Evolutionary conservation across 2,329 filamentous ascomycete genomes (phyloP), one percentile per base, ranked within the genome.

Genomic region (Sporothrix inflata): DNA sequence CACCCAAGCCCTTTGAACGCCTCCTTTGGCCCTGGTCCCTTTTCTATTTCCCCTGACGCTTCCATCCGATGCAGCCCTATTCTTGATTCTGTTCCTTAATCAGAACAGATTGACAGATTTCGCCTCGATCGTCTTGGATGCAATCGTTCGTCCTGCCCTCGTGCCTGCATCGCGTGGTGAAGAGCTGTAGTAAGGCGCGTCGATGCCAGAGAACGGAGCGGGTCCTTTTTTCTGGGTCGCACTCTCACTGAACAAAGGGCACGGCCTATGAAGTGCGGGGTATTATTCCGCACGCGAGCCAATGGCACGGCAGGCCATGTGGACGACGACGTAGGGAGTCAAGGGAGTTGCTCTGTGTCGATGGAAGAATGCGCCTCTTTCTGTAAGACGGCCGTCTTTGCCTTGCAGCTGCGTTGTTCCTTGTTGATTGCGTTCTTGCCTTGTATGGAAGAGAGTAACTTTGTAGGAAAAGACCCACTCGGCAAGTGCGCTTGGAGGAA

Each of bases 181-280:
- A 53, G 27, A 47, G 24, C 45, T 53, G 47, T 34, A 27, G 47
- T 34, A 27, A 40, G 45, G 45, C 47, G 45, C 66, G 49, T 69
- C 34, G 49, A 66, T 27, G 14, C 42, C 12, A 19, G 19, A 21
- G 45, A 3, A 4, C 60, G 21, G 11, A 45, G 60, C 14, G 60
- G 60, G 60, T 45, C 40, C 38, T 24, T 61, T 38, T n/a, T 63
- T 27, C n/a, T 42, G 60, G 38, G 60, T 42, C n/a, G 51, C 24
- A 16, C 16, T 6, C 19, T 60, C 55, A 14, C 30, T 40, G n/a
- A 66, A 49, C 40, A 49, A 40, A 16, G 47, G n/a, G n/a, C 51
- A 40, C 21, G 47, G 34, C 70, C 63, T 68, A 47, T 57, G 65
- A 69, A 53, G 71, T 72, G 71, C 71, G 71, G 71, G 71, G 71